A percentile compares a stretch with the other conserved stretches of the same genome.
Evolutionary conservation across 495 filamentous ascomycete genomes (phyloP).

Genomic region (Corynascus novoguineensis): DNA sequence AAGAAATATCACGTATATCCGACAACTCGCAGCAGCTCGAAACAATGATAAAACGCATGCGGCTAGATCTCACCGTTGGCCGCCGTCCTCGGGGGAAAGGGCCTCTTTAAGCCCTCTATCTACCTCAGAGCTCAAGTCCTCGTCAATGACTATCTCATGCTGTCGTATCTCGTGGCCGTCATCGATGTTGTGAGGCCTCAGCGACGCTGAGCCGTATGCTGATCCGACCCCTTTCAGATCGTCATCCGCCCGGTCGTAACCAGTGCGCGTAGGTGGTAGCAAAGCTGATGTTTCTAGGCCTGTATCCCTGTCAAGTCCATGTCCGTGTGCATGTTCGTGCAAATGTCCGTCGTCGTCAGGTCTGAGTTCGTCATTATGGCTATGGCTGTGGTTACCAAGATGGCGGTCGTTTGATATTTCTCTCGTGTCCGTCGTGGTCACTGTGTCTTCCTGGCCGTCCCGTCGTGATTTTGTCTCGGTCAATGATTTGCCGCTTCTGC

Average conservation of each 20-base stretch:
- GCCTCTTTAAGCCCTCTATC: neutral
- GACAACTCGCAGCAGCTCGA: neutral
- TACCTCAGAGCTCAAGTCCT: neutral
- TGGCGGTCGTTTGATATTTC: neutral
- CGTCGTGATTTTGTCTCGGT: neutral
- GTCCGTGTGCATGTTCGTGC: neutral
- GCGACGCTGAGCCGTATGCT: slow-evolving; percentile 8
- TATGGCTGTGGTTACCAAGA: neutral
- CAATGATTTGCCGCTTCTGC: neutral
- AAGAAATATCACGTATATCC: slow-evolving; percentile 1
- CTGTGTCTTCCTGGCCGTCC: neutral
- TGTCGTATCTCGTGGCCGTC: neutral
- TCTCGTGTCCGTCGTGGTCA: neutral
- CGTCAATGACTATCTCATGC: neutral
- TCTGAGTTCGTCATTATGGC: neutral
- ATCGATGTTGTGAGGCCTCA: neutral
- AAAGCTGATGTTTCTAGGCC: neutral
- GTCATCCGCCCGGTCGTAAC: neutral
- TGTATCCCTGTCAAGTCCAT: neutral
- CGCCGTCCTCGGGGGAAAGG: neutral
- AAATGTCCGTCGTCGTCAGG: neutral
- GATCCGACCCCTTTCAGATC: slow-evolving; percentile 25
- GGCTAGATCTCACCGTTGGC: neutral
- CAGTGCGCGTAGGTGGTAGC: neutral
- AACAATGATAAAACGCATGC: too few species aligned